These are phyloP conservation scores for Vitis hybrid DNA, from an alignment of 177 flowering plant genomes.

Conservation along the genomic window DNA sequence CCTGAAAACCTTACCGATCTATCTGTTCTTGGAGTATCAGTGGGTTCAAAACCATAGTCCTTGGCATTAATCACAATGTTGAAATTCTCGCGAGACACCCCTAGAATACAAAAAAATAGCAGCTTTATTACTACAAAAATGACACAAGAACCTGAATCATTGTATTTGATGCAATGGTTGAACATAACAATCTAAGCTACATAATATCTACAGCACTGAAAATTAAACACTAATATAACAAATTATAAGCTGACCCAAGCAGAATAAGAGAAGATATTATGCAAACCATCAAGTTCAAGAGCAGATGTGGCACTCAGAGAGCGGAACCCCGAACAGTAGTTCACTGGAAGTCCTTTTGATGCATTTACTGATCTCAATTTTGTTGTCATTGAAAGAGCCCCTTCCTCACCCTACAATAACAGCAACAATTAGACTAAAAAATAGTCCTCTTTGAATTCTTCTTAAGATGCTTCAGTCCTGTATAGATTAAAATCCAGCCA, in stretches of 20 bases:
- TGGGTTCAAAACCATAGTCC: slow-evolving; percentile 83
- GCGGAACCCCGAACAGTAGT: slow-evolving; percentile 96
- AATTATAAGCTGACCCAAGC: neutral
- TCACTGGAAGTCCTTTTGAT: slow-evolving; percentile 89
- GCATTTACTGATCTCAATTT: slow-evolving; percentile 52
- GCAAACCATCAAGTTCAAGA: slow-evolving; percentile 67
- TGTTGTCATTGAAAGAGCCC: slow-evolving; percentile 98
- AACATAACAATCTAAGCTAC: neutral
- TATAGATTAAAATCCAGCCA: neutral
- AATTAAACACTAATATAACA: neutral
- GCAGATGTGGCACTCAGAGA: slow-evolving; percentile 42
- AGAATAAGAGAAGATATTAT: slow-evolving; percentile 1
- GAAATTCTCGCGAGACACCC: slow-evolving; percentile 87
- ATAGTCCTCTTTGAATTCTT: neutral
- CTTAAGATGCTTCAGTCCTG: neutral
- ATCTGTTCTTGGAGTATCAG: slow-evolving; percentile 96
- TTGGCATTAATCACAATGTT: slow-evolving; percentile 76
- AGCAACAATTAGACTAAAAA: slow-evolving; percentile 4
- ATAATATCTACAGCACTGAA: neutral
- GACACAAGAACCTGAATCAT: neutral
- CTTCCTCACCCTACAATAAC: slow-evolving; percentile 90
- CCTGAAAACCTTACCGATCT: slow-evolving; percentile 68
- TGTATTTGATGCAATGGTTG: neutral
- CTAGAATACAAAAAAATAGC: slow-evolving; percentile 38
- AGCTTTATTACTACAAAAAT: neutral